phyloP scores from a whole-genome alignment of 2,329 filamentous ascomycete genomes.

The Penicillium sp. region DNA sequence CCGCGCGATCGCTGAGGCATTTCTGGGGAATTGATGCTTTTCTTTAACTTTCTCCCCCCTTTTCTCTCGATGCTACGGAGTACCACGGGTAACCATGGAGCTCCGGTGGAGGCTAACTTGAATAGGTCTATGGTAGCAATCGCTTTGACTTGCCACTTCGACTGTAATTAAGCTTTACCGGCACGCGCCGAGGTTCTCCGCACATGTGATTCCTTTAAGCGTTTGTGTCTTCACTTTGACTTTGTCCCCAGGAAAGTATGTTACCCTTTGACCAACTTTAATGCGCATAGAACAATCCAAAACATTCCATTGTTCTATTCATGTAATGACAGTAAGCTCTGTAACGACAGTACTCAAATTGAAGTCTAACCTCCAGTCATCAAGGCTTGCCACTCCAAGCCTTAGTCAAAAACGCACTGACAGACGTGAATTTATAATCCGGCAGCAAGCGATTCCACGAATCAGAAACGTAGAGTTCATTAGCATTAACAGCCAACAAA shows the following conservation, averaged over 20 bases:
- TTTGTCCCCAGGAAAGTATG: not conserved
- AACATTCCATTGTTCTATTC: not conserved
- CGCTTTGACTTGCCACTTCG: not conserved
- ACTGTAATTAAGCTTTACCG: not conserved
- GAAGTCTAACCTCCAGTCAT: not conserved
- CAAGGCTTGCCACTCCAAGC: slow-evolving; percentile 27
- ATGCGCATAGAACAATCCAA: not conserved
- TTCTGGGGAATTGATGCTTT: not conserved
- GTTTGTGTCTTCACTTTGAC: not conserved
- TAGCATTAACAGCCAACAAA: slow-evolving; percentile 21
- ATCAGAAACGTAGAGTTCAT: slow-evolving; percentile 30
- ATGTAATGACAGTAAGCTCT: not conserved
- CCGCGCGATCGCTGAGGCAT: not conserved
- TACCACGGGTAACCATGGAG: not conserved
- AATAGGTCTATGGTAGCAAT: not conserved
- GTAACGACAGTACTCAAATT: not conserved
- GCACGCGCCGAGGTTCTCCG: not conserved
- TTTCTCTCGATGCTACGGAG: not conserved
- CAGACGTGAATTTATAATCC: slow-evolving; percentile 33
- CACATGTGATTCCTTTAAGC: not conserved
- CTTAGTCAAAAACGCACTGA: slow-evolving; percentile 30
- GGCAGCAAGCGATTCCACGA: slow-evolving; percentile 40
- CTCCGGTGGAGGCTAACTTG: not conserved
- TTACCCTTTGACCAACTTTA: not conserved
- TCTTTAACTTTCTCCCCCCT: not conserved